Evolutionary conservation across 768 basidiomycete genomes (phyloP).

Genomic region (Obba rivulosa): DNA sequence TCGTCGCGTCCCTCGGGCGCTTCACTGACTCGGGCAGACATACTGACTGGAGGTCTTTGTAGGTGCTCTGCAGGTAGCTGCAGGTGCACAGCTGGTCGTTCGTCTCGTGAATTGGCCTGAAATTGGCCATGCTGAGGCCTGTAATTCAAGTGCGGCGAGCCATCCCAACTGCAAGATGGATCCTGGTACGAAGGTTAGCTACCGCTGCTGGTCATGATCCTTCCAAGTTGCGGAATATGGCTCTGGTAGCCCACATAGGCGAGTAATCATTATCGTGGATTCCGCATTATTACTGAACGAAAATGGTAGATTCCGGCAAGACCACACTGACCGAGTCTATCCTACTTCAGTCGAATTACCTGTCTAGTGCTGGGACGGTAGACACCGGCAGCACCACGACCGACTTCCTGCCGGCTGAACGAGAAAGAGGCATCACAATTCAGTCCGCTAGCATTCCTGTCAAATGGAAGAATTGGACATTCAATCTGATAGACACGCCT

Average conservation of each 20-base stretch:
- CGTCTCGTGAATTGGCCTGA: no score
- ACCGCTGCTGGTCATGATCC: conserved; percentile 27
- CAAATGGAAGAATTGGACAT: conserved; percentile 77
- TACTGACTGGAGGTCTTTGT: no score
- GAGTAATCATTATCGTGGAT: conserved; percentile 12
- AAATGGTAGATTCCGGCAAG: conserved; percentile 74
- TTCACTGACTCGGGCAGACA: no score
- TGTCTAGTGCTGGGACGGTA: conserved; percentile 72
- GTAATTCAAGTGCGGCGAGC: not conserved
- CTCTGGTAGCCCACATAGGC: conserved; percentile 89
- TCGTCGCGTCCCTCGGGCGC: not conserved
- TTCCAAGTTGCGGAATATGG: conserved; percentile 63
- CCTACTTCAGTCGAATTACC: conserved; percentile 66
- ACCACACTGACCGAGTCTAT: conserved; percentile 89
- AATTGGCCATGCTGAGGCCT: no score
- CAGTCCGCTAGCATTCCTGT: conserved; percentile 91
- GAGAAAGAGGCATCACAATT: conserved; percentile 88
- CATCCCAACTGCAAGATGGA: not conserved
- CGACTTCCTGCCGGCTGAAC: conserved; percentile 84
- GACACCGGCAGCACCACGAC: conserved; percentile 90
- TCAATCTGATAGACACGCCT: conserved; percentile 87
- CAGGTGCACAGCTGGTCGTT: no score
- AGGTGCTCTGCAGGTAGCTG: no score
- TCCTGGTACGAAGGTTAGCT: conserved; percentile 4
- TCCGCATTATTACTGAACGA: conserved; percentile 4